Conservation (phyloP, 192 early-diverging fungal species). For the Pilaira anomala region DNA sequence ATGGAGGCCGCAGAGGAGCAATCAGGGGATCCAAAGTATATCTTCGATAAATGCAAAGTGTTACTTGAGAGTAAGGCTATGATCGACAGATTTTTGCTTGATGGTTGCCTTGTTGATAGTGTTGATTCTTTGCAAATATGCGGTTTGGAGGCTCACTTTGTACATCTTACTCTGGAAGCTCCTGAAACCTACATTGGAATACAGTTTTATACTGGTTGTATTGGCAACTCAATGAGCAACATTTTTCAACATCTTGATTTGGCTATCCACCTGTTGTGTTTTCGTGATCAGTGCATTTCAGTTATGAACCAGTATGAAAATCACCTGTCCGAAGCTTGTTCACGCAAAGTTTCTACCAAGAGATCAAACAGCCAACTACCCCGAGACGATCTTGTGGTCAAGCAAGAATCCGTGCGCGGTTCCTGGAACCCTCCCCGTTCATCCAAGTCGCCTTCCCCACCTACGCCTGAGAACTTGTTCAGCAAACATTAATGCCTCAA, state of each 20-base stretch:
- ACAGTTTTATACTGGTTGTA: constrained; percentile 6
- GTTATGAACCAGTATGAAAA: constrained; percentile 4
- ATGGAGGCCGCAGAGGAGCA: constrained; percentile 6
- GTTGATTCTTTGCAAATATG: constrained; percentile 6
- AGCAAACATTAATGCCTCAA: background rate
- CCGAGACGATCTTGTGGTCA: constrained; percentile 1
- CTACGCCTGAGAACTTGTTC: constrained; percentile 8
- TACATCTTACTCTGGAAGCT: background rate
- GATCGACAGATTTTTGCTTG: constrained; percentile 4
- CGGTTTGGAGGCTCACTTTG: constrained; percentile 3
- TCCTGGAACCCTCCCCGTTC: constrained; percentile 7
- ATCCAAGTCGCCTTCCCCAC: constrained; percentile 5
- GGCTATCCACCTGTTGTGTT: constrained; percentile 2
- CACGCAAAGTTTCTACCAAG: constrained; percentile 12
- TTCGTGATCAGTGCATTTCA: background rate
- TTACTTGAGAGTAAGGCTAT: background rate
- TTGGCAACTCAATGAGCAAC: background rate
- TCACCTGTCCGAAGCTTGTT: constrained; percentile 2
- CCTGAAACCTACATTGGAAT: constrained; percentile 5
- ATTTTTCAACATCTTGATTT: background rate
- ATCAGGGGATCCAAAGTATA: background rate
- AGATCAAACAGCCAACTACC: background rate
- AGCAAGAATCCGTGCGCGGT: constrained; percentile 11
- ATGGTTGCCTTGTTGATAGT: constrained; percentile 9
- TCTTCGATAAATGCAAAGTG: constrained; percentile 13